These are phyloP conservation scores for Suillus subluteus DNA, from an alignment of 768 basidiomycete species.

Conservation along the genomic window DNA sequence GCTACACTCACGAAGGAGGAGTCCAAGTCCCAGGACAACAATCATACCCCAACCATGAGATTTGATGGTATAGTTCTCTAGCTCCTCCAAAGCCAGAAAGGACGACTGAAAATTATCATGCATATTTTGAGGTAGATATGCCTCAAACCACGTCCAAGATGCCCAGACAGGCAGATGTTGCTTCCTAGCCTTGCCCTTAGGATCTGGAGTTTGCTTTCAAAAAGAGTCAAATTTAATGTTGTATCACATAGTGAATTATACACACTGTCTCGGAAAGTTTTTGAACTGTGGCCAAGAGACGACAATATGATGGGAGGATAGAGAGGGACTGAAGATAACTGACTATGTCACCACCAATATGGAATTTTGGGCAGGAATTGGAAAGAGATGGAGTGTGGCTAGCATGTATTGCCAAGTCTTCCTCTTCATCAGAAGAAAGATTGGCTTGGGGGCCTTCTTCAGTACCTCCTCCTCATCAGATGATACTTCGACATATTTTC, in stretches of 20 bases:
- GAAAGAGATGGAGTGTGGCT: not conserved
- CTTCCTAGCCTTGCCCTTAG: not conserved
- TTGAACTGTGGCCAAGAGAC: not conserved
- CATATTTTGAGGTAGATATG: slow-evolving; percentile 1
- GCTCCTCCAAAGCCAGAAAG: not conserved
- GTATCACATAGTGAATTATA: not conserved
- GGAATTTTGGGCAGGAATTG: not conserved
- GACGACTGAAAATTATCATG: not conserved
- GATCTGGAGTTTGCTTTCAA: not conserved
- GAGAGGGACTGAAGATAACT: not conserved
- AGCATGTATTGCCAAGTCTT: not conserved
- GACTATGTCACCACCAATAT: not conserved
- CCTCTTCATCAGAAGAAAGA: not conserved
- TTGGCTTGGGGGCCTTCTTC: not conserved
- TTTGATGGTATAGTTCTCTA: not conserved
- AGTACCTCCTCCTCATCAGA: not conserved
- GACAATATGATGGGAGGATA: not conserved
- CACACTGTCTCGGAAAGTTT: not conserved
- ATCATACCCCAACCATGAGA: not conserved
- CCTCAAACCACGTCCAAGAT: not conserved
- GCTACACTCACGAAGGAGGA: not conserved
- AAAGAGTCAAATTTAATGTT: not conserved
- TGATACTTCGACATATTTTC: not conserved
- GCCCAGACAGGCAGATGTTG: slow-evolving; percentile 3
- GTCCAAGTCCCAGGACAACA: not conserved